Conservation (phyloP, 2,329 filamentous ascomycete species). For the Xylaria sp. region DNA sequence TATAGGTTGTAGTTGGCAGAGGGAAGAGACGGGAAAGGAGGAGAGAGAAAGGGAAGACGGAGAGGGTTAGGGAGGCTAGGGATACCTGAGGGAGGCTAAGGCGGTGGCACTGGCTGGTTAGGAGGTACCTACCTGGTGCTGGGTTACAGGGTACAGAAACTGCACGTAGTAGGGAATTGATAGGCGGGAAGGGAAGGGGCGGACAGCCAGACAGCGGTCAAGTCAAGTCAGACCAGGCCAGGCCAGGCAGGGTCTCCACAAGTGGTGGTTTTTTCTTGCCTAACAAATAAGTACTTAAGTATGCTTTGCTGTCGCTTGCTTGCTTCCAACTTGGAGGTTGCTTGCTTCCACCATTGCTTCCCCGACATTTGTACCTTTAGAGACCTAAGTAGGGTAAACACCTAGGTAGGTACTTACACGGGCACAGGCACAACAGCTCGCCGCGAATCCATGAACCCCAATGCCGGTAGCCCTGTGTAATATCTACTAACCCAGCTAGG, state of each 20-base stretch:
- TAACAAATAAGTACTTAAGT: background rate
- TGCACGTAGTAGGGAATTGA: background rate
- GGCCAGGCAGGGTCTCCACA: slow-evolving; percentile 28
- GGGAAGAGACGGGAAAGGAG: slow-evolving; percentile 37
- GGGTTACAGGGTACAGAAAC: background rate
- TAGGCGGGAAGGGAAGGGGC: slow-evolving; percentile 2
- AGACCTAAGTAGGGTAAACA: background rate
- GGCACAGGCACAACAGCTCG: background rate
- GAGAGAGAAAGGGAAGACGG: slow-evolving; percentile 38
- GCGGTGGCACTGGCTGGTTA: slow-evolving; percentile 15
- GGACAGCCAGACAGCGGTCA: slow-evolving; percentile 34
- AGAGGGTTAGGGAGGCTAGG: slow-evolving; percentile 29
- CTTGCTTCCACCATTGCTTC: slow-evolving; percentile 4
- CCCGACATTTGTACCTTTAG: background rate
- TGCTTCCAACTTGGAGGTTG: background rate
- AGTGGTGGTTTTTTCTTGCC: background rate
- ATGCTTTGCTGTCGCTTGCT: slow-evolving; percentile 28
- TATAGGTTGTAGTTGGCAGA: slow-evolving; percentile 40
- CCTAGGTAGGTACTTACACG: background rate
- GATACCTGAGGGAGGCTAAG: background rate
- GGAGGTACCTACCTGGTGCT: background rate
- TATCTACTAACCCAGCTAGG: background rate
- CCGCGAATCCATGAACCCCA: too few species aligned
- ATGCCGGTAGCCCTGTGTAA: background rate
- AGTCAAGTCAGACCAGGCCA: slow-evolving; percentile 12